Evolutionary conservation across 139 green algal species (phyloP).

Genomic region (Astrephomene gubernaculifera): DNA sequence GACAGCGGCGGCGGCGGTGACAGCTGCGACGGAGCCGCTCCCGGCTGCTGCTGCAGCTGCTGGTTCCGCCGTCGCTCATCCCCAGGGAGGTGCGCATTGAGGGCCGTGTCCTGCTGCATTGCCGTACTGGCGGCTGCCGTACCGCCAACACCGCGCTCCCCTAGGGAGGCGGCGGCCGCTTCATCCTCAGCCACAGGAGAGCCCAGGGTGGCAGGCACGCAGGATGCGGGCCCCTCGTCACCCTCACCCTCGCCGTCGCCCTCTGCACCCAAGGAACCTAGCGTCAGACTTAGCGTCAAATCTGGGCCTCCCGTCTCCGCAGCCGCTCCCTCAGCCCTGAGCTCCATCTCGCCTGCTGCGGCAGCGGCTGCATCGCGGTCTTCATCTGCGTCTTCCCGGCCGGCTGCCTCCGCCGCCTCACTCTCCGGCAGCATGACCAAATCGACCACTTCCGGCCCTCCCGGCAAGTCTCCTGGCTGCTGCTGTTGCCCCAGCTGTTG

Average conservation of each 20-base stretch:
- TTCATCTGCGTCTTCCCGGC: neutral
- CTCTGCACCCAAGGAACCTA: neutral
- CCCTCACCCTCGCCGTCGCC: neutral
- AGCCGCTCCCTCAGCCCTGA: neutral
- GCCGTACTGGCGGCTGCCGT: too few species aligned
- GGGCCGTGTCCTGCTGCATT: neutral
- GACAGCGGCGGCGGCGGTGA: neutral
- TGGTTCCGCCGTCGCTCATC: neutral
- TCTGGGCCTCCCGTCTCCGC: neutral
- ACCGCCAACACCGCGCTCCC: neutral
- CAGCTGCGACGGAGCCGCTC: neutral
- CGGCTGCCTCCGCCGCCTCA: neutral
- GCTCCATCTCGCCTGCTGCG: neutral
- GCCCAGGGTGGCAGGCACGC: constrained; percentile 14
- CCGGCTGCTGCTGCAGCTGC: neutral
- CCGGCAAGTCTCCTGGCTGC: neutral
- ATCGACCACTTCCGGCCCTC: neutral
- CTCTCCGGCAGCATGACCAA: neutral
- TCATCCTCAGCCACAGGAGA: neutral
- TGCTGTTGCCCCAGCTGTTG: neutral
- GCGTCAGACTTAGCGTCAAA: neutral
- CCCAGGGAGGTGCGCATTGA: neutral
- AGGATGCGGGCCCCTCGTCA: neutral
- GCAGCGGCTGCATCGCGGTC: neutral
- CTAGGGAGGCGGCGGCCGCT: neutral